Percentiles rank a stretch among this genome's conserved stretches.
These are phyloP conservation scores for Boletellus deceptivus DNA, from an alignment of 1,284 basidiomycete species.

Conservation along the genomic window DNA sequence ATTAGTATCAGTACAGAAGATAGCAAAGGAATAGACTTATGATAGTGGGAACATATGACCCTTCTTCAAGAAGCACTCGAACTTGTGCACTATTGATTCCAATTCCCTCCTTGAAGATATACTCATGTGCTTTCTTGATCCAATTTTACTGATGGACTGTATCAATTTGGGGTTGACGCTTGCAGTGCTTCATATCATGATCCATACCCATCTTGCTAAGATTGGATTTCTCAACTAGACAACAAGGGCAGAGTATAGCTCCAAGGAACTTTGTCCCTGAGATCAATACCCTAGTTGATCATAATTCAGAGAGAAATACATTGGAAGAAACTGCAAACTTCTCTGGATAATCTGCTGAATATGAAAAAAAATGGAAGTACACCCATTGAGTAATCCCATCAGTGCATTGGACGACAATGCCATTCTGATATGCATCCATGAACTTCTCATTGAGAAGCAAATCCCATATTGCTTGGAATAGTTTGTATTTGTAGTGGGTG, in stretches of 20 bases:
- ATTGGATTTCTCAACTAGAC: constrained; percentile 1
- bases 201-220: neutral
- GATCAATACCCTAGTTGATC: neutral
- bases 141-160: neutral
- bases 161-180: too few relatives aligned
- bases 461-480: constrained; percentile 3
- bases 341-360: neutral
- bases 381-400: neutral
- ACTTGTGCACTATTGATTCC: neutral
- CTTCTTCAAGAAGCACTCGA: neutral
- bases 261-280: constrained; percentile 2
- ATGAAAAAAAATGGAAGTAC: neutral
- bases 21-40: neutral
- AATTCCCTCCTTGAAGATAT: neutral
- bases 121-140: neutral
- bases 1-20: neutral
- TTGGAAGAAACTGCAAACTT: neutral
- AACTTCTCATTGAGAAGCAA: neutral
- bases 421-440: neutral
- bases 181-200: neutral
- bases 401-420: neutral
- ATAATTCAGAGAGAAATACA: too few relatives aligned
- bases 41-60: neutral
- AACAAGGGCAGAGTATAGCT: neutral
- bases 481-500: neutral